Percentiles rank a stretch among this genome's conserved stretches.
Conservation (phyloP, 1,284 basidiomycete genomes). For the Athelia sp. region DNA sequence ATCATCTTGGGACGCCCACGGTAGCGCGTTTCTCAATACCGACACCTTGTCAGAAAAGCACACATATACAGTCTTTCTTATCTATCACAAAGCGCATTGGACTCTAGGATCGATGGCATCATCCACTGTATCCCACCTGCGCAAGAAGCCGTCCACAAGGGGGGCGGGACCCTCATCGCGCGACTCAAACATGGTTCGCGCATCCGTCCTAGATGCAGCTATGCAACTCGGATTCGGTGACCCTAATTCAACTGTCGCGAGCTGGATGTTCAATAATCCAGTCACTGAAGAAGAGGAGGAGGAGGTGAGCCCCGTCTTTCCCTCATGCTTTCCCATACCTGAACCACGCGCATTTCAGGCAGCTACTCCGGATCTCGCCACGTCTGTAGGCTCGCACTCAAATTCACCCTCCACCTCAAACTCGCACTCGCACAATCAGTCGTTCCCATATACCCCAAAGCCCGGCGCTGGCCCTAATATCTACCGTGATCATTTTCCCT, state of each 20-base stretch:
- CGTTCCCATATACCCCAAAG: not conserved
- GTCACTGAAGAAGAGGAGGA: slow-evolving; percentile 44
- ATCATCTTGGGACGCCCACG: too few species aligned
- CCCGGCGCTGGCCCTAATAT: not conserved
- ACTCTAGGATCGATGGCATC: too few species aligned
- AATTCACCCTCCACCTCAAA: not conserved
- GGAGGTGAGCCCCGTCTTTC: slow-evolving; percentile 8
- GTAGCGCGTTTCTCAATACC: too few species aligned
- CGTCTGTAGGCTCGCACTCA: not conserved
- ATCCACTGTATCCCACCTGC: too few species aligned
- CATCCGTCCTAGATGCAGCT: slow-evolving; percentile 67
- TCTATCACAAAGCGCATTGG: too few species aligned
- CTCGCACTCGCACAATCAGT: not conserved
- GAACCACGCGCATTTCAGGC: not conserved
- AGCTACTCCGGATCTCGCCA: not conserved
- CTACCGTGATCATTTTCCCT: not conserved
- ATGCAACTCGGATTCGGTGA: slow-evolving; percentile 56
- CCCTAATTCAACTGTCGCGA: slow-evolving; percentile 45
- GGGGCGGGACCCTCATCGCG: slow-evolving; percentile 18
- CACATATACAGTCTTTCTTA: too few species aligned
- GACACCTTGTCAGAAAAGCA: too few species aligned
- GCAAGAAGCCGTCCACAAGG: too few species aligned
- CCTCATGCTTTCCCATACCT: slow-evolving; percentile 2
- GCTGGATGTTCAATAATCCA: slow-evolving; percentile 64
- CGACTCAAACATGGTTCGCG: slow-evolving; percentile 52